Conservation (phyloP, 345 rosid genomes). For the Corchorus capsularis region DNA sequence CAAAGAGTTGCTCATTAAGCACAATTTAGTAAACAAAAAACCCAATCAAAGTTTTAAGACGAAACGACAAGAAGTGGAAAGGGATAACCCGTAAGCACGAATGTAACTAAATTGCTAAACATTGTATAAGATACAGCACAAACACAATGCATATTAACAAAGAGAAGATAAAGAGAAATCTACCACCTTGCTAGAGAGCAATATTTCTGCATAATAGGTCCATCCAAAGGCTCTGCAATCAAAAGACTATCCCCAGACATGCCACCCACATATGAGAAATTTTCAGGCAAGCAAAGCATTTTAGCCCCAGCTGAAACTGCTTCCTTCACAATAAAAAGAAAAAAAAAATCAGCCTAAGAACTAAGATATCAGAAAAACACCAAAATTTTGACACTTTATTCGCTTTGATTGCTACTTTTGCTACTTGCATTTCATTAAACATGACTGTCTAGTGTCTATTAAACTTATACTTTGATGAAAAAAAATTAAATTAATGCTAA, state of each 20-base stretch:
- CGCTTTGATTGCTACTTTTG: too few species aligned
- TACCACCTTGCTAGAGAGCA: slow-evolving; percentile 83
- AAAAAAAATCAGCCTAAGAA: neutral
- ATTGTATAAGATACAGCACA: neutral
- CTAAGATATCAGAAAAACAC: neutral
- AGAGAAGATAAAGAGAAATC: neutral
- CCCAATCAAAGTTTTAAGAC: neutral
- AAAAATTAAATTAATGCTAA: neutral
- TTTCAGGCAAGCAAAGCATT: slow-evolving; percentile 88
- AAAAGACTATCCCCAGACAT: slow-evolving; percentile 69
- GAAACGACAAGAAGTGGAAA: neutral
- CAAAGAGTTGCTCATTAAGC: neutral
- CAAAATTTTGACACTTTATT: neutral
- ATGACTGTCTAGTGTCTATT: neutral
- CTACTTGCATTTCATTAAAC: neutral
- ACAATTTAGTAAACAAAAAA: neutral
- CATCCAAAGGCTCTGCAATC: slow-evolving; percentile 74
- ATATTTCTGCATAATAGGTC: slow-evolving; percentile 80
- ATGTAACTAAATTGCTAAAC: neutral
- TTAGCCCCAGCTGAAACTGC: slow-evolving; percentile 84
- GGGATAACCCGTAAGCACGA: too few species aligned
- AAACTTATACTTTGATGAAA: neutral
- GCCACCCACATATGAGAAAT: slow-evolving; percentile 71
- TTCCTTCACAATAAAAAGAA: slow-evolving; percentile 49
- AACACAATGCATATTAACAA: neutral